These are phyloP conservation scores for Macrophomina tecta DNA, from an alignment of 2,329 filamentous ascomycete species.

Conservation along the genomic window DNA sequence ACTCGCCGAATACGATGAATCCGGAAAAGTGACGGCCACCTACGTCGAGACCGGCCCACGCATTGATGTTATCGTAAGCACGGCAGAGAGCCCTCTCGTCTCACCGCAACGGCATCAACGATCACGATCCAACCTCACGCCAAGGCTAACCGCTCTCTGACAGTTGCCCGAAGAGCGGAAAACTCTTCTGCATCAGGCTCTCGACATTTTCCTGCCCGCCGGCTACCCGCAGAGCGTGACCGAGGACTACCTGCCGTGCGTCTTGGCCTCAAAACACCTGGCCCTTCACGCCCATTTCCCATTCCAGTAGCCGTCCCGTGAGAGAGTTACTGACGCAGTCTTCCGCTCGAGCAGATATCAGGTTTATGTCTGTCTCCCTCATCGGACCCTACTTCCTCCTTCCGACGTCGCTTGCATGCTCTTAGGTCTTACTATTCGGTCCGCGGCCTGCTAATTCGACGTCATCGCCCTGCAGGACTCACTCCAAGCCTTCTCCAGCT, in stretches of 20 bases:
- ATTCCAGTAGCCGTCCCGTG: constrained; percentile 26
- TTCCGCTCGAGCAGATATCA: constrained; percentile 60
- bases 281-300: neutral
- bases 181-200: constrained; percentile 46
- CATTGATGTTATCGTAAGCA: constrained; percentile 55
- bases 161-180: constrained; percentile 33
- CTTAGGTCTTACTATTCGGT: constrained; percentile 12
- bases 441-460: constrained; percentile 10
- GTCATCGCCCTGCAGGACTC: constrained; percentile 62
- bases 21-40: constrained; percentile 55
- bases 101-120: constrained; percentile 11
- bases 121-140: neutral
- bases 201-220: constrained; percentile 82
- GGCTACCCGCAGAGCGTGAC: constrained; percentile 91
- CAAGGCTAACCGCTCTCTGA: constrained; percentile 31
- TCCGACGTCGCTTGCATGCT: neutral
- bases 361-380: constrained; percentile 62
- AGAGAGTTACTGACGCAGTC: neutral
- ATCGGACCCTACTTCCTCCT: neutral
- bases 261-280: constrained; percentile 5
- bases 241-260: constrained; percentile 76
- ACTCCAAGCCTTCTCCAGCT: constrained; percentile 82
- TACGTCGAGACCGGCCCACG: constrained; percentile 55
- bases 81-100: constrained; percentile 1
- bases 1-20: constrained; percentile 56